Evolutionary conservation across 2,329 filamentous ascomycete genomes (phyloP).

Genomic region (Hypoxylon sp.): DNA sequence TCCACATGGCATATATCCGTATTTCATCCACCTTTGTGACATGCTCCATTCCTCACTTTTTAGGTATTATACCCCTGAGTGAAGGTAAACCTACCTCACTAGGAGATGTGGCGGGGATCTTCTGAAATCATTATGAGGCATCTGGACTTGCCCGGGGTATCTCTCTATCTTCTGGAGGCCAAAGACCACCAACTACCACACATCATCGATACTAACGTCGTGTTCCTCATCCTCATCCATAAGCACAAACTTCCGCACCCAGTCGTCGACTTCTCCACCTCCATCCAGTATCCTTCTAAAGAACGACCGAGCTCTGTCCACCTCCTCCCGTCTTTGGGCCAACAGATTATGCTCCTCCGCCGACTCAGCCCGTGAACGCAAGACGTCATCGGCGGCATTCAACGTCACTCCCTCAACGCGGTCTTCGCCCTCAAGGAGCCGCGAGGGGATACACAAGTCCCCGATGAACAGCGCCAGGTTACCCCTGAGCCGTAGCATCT

Average conservation of each 20-base stretch:
- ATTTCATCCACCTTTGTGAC: neutral
- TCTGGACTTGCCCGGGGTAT: constrained; percentile 20
- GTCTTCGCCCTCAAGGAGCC: constrained; percentile 44
- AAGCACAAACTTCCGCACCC: constrained; percentile 52
- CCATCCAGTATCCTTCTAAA: constrained; percentile 58
- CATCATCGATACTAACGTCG: constrained; percentile 52
- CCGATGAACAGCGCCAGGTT: constrained; percentile 83
- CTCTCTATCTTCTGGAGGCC: constrained; percentile 1
- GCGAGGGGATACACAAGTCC: constrained; percentile 71
- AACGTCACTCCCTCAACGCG: constrained; percentile 38
- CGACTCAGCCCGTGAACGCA: constrained; percentile 34
- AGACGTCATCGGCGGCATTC: constrained; percentile 42
- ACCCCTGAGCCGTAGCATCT: constrained; percentile 78
- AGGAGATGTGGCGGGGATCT: neutral
- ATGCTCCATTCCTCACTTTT: neutral
- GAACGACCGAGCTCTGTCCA: constrained; percentile 55
- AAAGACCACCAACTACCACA: constrained; percentile 3
- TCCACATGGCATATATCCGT: neutral
- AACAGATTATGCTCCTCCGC: constrained; percentile 52
- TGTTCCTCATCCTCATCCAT: constrained; percentile 53
- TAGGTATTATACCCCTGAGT: neutral
- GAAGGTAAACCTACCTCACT: neutral
- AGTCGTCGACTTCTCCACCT: constrained; percentile 54
- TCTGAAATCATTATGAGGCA: neutral
- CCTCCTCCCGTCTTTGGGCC: constrained; percentile 55